These are phyloP conservation scores for Lentinula detonsa DNA, from an alignment of 768 basidiomycete genomes.

Conservation along the genomic window DNA sequence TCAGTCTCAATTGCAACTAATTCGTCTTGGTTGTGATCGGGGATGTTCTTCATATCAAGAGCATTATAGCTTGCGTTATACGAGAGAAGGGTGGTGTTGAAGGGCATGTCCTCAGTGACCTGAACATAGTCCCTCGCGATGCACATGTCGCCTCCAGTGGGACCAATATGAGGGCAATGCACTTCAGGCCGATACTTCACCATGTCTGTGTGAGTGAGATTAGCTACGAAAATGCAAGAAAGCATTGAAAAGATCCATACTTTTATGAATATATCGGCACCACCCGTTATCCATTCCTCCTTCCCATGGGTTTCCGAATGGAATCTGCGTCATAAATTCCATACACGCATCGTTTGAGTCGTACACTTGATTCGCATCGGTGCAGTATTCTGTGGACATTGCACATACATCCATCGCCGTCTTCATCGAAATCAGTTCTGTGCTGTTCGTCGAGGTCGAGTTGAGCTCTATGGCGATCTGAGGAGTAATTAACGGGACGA, in stretches of 20 bases:
- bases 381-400: conserved; percentile 5
- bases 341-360: conserved; percentile 5
- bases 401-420: conserved; percentile 5
- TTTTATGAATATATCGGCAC: conserved; percentile 5
- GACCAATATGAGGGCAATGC: conserved; percentile 9
- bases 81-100: background rate
- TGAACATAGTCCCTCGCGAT: conserved; percentile 2
- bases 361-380: conserved; percentile 4
- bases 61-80: conserved; percentile 6
- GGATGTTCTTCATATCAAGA: background rate
- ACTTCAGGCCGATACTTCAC: conserved; percentile 6
- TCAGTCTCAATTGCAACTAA: background rate
- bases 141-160: conserved; percentile 9
- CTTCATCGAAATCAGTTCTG: background rate
- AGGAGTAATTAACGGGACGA: background rate
- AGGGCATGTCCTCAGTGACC: background rate
- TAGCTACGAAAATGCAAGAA: background rate
- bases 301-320: conserved; percentile 8
- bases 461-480: conserved; percentile 6
- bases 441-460: background rate
- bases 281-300: conserved; percentile 2
- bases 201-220: background rate
- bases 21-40: background rate
- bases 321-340: background rate
- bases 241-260: background rate